A percentile compares a stretch with the other conserved stretches of the same genome.
Evolutionary conservation across 2,329 filamentous ascomycete species (phyloP).

Genomic region (Fusarium sp.): DNA sequence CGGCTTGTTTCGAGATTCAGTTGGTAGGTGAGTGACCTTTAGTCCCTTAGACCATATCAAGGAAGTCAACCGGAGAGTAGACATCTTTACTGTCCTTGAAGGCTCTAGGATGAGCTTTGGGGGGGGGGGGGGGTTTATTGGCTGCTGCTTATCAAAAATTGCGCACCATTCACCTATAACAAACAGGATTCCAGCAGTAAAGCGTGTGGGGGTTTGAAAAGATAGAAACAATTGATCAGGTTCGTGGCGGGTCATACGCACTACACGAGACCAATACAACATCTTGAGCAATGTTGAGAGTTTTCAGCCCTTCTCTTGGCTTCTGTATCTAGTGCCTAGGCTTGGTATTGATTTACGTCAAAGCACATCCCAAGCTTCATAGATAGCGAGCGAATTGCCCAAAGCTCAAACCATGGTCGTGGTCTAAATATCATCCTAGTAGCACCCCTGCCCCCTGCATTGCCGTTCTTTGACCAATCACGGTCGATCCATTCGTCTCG

Average conservation of each 20-base stretch:
- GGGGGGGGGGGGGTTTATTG: too few species aligned
- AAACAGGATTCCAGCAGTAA: not conserved
- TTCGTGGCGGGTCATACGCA: not conserved
- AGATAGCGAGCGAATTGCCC: not conserved
- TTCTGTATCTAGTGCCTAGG: not conserved
- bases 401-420: not conserved
- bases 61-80: not conserved
- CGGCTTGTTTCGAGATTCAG: not conserved
- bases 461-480: slow-evolving; percentile 28
- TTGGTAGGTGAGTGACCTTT: not conserved
- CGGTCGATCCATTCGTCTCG: not conserved
- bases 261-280: not conserved
- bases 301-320: not conserved
- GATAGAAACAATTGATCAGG: not conserved
- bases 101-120: not conserved
- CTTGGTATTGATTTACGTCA: not conserved
- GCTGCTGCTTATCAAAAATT: not conserved
- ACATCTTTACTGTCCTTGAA: not conserved
- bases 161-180: not conserved
- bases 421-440: not conserved
- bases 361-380: not conserved
- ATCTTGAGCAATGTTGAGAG: not conserved
- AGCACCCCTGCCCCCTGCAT: slow-evolving; percentile 33
- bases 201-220: not conserved
- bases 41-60: not conserved